Evolutionary conservation across 371 early-diverging fungal species (phyloP).

Genomic region (Mucor circinelloides): DNA sequence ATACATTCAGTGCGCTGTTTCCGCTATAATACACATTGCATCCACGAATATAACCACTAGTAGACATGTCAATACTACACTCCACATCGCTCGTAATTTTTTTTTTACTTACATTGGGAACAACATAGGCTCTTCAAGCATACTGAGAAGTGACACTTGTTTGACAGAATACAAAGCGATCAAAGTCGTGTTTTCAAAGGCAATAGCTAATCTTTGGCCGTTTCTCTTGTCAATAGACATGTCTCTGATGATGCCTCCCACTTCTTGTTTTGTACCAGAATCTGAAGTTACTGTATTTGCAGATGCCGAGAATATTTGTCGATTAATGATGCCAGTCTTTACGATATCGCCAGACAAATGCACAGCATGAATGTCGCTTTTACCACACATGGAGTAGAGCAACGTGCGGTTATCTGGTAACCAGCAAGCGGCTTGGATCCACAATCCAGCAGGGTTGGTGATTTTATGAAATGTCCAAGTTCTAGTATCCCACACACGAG

Average conservation of each 20-base stretch:
- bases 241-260: slow-evolving; percentile 34
- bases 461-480: slow-evolving; percentile 37
- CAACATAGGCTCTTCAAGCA: slow-evolving; percentile 20
- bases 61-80: neutral
- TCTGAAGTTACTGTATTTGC: neutral
- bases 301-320: slow-evolving; percentile 11
- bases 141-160: slow-evolving; percentile 12
- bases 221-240: slow-evolving; percentile 31
- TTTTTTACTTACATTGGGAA: slow-evolving; percentile 25
- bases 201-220: slow-evolving; percentile 37
- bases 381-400: slow-evolving; percentile 42
- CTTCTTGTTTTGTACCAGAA: neutral
- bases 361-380: slow-evolving; percentile 35
- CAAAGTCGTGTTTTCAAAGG: slow-evolving; percentile 28
- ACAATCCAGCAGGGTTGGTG: slow-evolving; percentile 43
- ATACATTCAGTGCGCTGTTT: neutral
- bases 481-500: slow-evolving; percentile 49
- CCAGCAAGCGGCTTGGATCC: slow-evolving; percentile 54
- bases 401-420: slow-evolving; percentile 40
- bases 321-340: slow-evolving; percentile 12
- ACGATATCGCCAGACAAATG: slow-evolving; percentile 18
- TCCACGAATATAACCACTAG: slow-evolving; percentile 44
- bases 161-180: slow-evolving; percentile 31
- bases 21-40: neutral
- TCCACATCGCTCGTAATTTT: neutral